A percentile compares a stretch with the other conserved stretches of the same genome.
Conservation (phyloP, 1,139 yeast species). For the Candida tunisiensis region DNA sequence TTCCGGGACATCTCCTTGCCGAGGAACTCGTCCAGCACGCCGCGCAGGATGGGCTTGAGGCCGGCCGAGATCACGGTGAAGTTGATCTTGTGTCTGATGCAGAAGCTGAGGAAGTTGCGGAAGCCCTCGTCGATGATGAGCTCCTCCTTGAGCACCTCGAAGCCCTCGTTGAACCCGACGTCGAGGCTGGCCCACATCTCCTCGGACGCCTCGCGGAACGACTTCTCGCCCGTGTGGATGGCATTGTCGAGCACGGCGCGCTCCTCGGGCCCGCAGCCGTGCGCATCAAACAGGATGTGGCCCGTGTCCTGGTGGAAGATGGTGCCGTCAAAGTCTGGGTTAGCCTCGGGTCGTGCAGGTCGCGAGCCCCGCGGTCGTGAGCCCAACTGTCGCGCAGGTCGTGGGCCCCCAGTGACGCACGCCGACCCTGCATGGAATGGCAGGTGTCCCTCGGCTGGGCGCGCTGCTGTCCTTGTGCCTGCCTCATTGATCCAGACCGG, state of each 20-base stretch:
- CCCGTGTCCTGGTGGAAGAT: constrained; percentile 29
- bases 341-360: too few species aligned
- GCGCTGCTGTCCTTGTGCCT: too few species aligned
- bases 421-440: background rate
- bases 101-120: constrained; percentile 35
- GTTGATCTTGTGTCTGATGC: constrained; percentile 33
- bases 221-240: constrained; percentile 18
- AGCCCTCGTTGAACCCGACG: constrained; percentile 33
- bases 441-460: background rate
- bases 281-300: constrained; percentile 25
- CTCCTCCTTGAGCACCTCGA: constrained; percentile 32
- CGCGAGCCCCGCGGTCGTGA: background rate
- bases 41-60: constrained; percentile 42
- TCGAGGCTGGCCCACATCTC: constrained; percentile 27
- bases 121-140: constrained; percentile 47
- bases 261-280: constrained; percentile 24
- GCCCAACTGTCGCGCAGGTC: background rate
- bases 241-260: constrained; percentile 22
- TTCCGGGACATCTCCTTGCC: constrained; percentile 36
- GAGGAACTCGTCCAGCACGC: constrained; percentile 39
- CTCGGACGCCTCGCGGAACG: constrained; percentile 26
- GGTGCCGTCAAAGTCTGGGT: constrained; percentile 26
- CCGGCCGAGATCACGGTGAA: constrained; percentile 55
- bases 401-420: background rate
- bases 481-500: too few species aligned